Percentiles rank a stretch among this genome's conserved stretches.
phyloP scores from a whole-genome alignment of 805 yeast genomes.

The Debaryomyces prosopidis region DNA sequence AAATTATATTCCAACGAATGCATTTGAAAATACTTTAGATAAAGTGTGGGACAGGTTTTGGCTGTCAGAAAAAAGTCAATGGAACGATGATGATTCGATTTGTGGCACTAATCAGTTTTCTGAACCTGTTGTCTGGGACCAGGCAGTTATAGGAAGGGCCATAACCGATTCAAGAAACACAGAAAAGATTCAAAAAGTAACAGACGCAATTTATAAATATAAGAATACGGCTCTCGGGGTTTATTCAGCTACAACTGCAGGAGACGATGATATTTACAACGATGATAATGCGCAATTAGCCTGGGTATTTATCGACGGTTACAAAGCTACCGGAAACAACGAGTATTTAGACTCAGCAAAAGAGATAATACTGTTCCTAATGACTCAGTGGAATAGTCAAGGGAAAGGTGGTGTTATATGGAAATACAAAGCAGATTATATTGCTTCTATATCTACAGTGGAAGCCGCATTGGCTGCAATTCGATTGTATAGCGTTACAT shows the following conservation, averaged over 20 bases:
- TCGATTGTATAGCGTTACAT: slow-evolving; percentile 15
- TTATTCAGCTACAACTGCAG: slow-evolving; percentile 22
- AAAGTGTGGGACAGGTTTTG: slow-evolving; percentile 23
- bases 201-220: slow-evolving; percentile 16
- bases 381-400: slow-evolving; percentile 17
- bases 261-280: slow-evolving; percentile 23
- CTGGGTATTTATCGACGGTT: slow-evolving; percentile 28
- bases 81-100: slow-evolving; percentile 18
- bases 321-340: slow-evolving; percentile 13
- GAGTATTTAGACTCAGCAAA: slow-evolving; percentile 20
- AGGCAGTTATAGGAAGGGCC: slow-evolving; percentile 26
- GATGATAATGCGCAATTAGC: slow-evolving; percentile 31
- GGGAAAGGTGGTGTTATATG: slow-evolving; percentile 27
- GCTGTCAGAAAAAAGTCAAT: slow-evolving; percentile 10
- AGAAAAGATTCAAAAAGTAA: slow-evolving; percentile 10
- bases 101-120: slow-evolving; percentile 13
- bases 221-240: slow-evolving; percentile 19
- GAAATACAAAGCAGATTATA: slow-evolving; percentile 20
- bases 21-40: slow-evolving; percentile 5
- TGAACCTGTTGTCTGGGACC: slow-evolving; percentile 25
- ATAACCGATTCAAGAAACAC: slow-evolving; percentile 13
- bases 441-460: slow-evolving; percentile 29
- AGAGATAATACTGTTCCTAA: slow-evolving; percentile 15
- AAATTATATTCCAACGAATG: background rate
- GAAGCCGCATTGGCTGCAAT: slow-evolving; percentile 30